These are phyloP conservation scores for Pulveroboletus sp. DNA, from an alignment of 768 basidiomycete genomes.

Conservation along the genomic window DNA sequence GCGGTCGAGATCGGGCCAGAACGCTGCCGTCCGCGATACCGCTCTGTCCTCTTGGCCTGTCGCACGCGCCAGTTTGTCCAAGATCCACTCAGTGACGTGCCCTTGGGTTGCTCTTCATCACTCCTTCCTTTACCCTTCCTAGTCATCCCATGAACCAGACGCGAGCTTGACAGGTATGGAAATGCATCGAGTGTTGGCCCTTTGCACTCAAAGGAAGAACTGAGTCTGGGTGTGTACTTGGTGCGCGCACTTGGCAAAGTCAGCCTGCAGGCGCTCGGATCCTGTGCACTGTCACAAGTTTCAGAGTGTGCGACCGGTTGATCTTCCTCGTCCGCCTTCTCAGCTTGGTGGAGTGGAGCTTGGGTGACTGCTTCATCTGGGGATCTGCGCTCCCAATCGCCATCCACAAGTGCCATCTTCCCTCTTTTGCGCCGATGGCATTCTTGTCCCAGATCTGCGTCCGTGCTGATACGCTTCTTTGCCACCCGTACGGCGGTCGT, in stretches of 20 bases:
- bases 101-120: constrained; percentile 3
- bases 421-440: constrained; percentile 29
- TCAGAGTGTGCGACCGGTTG: constrained; percentile 1
- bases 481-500: constrained; percentile 40
- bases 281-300: constrained; percentile 3
- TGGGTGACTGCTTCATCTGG: constrained; percentile 12
- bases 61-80: constrained; percentile 6
- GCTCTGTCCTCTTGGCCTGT: not conserved
- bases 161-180: constrained; percentile 18
- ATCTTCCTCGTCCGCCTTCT: constrained; percentile 8
- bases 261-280: constrained; percentile 2
- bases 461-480: constrained; percentile 44
- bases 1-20: constrained; percentile 18
- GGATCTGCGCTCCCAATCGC: constrained; percentile 14
- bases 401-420: constrained; percentile 18
- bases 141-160: constrained; percentile 7
- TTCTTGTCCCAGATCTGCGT: constrained; percentile 19
- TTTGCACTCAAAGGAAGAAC: constrained; percentile 7
- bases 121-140: constrained; percentile 11
- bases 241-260: constrained; percentile 26
- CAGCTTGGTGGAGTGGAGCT: not conserved
- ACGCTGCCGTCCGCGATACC: constrained; percentile 1
- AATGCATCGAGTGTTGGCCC: constrained; percentile 15
- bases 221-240: constrained; percentile 25
- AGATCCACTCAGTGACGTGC: not conserved